Percentiles rank a stretch among this genome's conserved stretches.
Evolutionary conservation across 306 rosid genomes (phyloP).

Genomic region (Ceratonia siliqua): DNA sequence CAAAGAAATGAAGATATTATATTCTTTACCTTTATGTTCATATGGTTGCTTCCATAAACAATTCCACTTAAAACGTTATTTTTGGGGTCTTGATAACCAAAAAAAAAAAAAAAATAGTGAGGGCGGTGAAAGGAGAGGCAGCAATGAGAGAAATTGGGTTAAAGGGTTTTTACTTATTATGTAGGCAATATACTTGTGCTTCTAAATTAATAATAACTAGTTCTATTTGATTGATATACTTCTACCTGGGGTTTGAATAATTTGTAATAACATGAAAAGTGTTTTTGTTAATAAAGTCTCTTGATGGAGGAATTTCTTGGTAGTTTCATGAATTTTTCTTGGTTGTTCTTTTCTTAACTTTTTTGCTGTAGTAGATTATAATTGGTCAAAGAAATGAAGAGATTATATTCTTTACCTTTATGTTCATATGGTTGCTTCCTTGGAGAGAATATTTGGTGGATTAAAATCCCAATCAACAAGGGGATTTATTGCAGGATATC

Average conservation of each 20-base stretch:
- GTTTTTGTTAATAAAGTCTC: not conserved
- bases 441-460: too few relatives aligned
- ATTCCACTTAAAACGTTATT: not conserved
- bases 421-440: not conserved
- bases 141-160: not conserved
- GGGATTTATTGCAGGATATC: too few relatives aligned
- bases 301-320: too few relatives aligned
- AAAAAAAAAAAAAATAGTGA: not conserved
- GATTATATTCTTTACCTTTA: not conserved
- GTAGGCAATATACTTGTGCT: not conserved
- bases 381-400: too few relatives aligned
- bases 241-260: not conserved
- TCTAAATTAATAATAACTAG: not conserved
- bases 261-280: not conserved
- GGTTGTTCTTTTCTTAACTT: too few relatives aligned
- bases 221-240: not conserved
- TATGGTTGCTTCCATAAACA: conserved; percentile 4
- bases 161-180: not conserved
- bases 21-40: not conserved
- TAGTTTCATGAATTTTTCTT: too few relatives aligned
- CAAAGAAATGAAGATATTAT: not conserved
- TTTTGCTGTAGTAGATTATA: too few relatives aligned
- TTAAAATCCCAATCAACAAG: too few relatives aligned
- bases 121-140: conserved; percentile 11
- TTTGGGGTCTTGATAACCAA: conserved; percentile 1